Conservation (phyloP, 805 yeast species). For the Cyberlindnera meyerae region DNA sequence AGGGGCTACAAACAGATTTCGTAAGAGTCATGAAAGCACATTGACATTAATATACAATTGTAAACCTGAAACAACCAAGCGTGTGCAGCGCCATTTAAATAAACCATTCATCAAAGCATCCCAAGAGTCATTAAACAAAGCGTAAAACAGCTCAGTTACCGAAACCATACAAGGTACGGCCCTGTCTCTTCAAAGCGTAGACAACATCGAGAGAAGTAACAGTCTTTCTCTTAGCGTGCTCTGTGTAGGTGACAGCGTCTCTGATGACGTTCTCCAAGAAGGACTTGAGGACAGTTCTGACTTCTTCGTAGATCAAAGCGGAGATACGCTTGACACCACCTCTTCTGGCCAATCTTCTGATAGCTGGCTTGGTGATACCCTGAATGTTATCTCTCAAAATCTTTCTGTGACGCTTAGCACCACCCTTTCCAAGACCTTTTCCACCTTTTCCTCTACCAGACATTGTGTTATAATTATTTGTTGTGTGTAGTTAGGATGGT, state of each 20-base stretch:
- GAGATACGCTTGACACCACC: constrained; percentile 99
- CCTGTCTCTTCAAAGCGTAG: constrained; percentile 99
- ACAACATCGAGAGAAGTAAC: constrained; percentile 98
- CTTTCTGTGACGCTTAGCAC: constrained; percentile 99
- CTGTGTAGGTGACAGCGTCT: constrained; percentile 99
- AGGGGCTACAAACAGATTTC: neutral
- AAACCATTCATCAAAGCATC: constrained; percentile 12
- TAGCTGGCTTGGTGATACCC: constrained; percentile 99
- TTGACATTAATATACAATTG: constrained; percentile 15
- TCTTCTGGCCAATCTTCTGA: constrained; percentile 99
- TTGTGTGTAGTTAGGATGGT: constrained; percentile 18
- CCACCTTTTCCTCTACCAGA: constrained; percentile 99
- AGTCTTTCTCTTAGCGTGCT: constrained; percentile 99
- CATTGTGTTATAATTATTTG: constrained; percentile 45
- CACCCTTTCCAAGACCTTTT: constrained; percentile 99
- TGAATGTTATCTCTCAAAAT: constrained; percentile 98
- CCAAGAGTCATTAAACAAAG: constrained; percentile 1
- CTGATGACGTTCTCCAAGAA: constrained; percentile 96
- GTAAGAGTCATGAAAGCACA: constrained; percentile 6
- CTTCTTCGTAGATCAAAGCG: constrained; percentile 97
- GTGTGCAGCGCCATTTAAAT: constrained; percentile 13
- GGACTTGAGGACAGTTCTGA: constrained; percentile 92
- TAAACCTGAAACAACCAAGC: constrained; percentile 9
- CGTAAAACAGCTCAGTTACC: constrained; percentile 70
- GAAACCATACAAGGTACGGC: constrained; percentile 99